These are phyloP conservation scores for Talaromyces amestolkiae DNA, from an alignment of 2,329 filamentous ascomycete species.

Conservation along the genomic window DNA sequence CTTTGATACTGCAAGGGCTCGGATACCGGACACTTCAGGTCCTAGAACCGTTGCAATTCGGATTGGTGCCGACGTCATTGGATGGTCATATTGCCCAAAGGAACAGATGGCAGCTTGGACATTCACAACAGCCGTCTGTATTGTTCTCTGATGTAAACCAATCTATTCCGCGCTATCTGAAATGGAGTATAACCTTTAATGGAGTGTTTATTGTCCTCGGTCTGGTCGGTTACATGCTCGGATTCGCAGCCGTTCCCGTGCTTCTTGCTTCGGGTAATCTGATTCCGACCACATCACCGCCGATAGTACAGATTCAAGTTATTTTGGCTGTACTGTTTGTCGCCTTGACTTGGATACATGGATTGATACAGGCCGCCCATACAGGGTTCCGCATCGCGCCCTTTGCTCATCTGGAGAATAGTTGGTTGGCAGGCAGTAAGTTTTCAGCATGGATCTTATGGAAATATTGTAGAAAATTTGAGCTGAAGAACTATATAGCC, in stretches of 20 bases:
- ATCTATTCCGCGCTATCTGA: conserved; percentile 16
- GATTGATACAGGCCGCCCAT: conserved; percentile 23
- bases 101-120: conserved; percentile 39
- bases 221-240: conserved; percentile 21
- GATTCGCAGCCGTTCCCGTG: conserved; percentile 24
- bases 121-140: conserved; percentile 26
- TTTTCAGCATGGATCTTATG: background rate
- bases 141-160: background rate
- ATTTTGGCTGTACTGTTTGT: conserved; percentile 20
- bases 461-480: background rate
- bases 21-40: conserved; percentile 32
- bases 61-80: conserved; percentile 35
- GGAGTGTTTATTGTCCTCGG: conserved; percentile 26
- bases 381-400: conserved; percentile 25
- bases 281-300: conserved; percentile 18
- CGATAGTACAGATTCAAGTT: conserved; percentile 20
- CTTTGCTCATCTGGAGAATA: conserved; percentile 30
- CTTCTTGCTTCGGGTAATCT: conserved; percentile 23
- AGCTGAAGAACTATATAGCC: conserved; percentile 17
- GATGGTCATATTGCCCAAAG: conserved; percentile 36
- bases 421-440: conserved; percentile 30
- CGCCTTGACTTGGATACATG: conserved; percentile 25
- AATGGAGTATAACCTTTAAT: conserved; percentile 25
- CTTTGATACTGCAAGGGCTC: conserved; percentile 31
- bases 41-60: conserved; percentile 34